Conservation (phyloP, 2,329 filamentous ascomycete species). For the Paraphoma chrysanthemicola region DNA sequence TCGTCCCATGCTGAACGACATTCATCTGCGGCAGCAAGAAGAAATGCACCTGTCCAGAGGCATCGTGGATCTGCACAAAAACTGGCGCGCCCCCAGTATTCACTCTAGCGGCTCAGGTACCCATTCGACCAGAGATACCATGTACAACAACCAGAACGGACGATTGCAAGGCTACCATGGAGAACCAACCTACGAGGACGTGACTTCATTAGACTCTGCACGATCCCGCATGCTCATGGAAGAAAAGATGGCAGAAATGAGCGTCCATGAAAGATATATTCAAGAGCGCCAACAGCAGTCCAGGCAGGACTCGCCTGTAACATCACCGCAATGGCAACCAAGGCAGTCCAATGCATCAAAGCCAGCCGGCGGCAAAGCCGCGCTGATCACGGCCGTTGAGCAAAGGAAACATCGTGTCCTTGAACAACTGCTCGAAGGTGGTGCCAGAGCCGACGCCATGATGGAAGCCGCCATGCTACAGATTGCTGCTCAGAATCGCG, state of each 20-base stretch:
- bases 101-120: constrained; percentile 27
- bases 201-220: constrained; percentile 27
- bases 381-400: constrained; percentile 61
- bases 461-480: constrained; percentile 42
- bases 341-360: constrained; percentile 33
- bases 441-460: constrained; percentile 34
- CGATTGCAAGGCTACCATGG: constrained; percentile 20
- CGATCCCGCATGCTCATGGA: constrained; percentile 30
- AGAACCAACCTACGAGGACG: constrained; percentile 31
- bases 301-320: constrained; percentile 24
- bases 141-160: constrained; percentile 27
- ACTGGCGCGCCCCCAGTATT: constrained; percentile 36
- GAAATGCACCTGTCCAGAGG: constrained; percentile 23
- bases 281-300: constrained; percentile 24
- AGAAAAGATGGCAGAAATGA: constrained; percentile 32
- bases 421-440: constrained; percentile 42
- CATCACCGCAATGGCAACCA: constrained; percentile 22
- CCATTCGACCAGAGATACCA: constrained; percentile 35
- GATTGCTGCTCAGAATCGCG: constrained; percentile 38
- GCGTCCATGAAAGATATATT: constrained; percentile 30
- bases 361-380: constrained; percentile 42
- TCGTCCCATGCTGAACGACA: constrained; percentile 16
- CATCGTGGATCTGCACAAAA: constrained; percentile 33
- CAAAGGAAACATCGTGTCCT: constrained; percentile 69
- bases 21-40: constrained; percentile 22